Base-by-base conservation (phyloP, 1,284 basidiomycete species). In the Boletus sp. region DNA sequence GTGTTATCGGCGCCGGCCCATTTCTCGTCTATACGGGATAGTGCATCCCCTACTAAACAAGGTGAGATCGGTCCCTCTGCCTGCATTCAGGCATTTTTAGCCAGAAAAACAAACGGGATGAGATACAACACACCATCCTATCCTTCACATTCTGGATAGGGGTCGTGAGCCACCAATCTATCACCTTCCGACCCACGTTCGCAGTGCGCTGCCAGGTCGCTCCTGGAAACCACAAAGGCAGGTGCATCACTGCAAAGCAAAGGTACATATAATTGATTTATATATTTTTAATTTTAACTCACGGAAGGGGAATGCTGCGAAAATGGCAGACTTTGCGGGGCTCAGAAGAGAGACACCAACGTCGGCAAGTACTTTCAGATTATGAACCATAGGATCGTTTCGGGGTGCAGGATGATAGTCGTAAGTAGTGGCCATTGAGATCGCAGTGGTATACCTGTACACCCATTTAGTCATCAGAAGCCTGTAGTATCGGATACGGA, bases 221-320 rank as follows among this genome's bases (percentile, higher is more conserved):
- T 6, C 61, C 61, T n/a, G 55, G 61, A 30, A 63, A 43, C 61
- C 61, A 63, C 4, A 52, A 30, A 40, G 61, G 61, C 16, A 63
- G 43, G 47, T 59, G 38, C 61, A 50, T 63, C 47, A 63, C 61
- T 63, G 23, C 4, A 52, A 53, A 35, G 13, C n/a, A 16, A 7
- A 6, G 6, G 25, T 43, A 27, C 48, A 46, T 21, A 30, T 25
- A 8, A 6, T 21, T 23, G 31, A 35, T 19, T 43, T 11, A 28
- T 21, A 23, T 17, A 33, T 21, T 31, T 13, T 4, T 16, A n/a
- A 30, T 33, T 33, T 47, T 21, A 8, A 58, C 61, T 58, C 33
- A 63, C 61, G 6, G 11, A 63, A 62, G 5, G 61, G 61, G 40
- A 60, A 60, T n/a, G 59, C 59, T 28, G 49, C 33, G 10, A 60